These are phyloP conservation scores for Penicillium sp. DNA, from an alignment of 2,329 filamentous ascomycete genomes.

Conservation along the genomic window DNA sequence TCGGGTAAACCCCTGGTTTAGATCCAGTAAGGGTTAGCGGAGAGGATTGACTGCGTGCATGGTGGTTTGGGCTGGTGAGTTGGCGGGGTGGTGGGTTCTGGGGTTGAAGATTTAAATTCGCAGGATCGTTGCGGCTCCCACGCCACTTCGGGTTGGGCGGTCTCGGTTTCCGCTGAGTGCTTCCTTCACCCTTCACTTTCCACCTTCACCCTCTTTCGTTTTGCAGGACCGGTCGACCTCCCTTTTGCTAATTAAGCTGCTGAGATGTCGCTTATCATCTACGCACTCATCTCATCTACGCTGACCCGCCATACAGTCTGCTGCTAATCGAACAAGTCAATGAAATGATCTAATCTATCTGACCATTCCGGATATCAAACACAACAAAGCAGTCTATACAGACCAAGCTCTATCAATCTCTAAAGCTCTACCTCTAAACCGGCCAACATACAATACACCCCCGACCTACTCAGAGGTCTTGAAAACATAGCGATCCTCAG, in stretches of 20 bases:
- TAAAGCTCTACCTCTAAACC: neutral
- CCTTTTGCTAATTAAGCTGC: too few relatives aligned
- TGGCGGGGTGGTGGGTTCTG: neutral
- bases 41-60: neutral
- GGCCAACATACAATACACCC: neutral
- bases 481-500: conserved; percentile 65
- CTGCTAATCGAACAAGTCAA: conserved; percentile 6
- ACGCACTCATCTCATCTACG: too few relatives aligned
- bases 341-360: conserved; percentile 14
- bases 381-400: conserved; percentile 9
- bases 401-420: neutral
- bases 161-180: neutral
- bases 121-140: neutral
- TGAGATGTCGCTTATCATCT: too few relatives aligned
- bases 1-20: neutral
- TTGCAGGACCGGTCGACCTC: too few relatives aligned
- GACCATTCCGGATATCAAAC: conserved; percentile 15
- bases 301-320: neutral
- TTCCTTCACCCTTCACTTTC: neutral
- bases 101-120: conserved; percentile 3
- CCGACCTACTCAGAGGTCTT: conserved; percentile 59
- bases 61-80: neutral
- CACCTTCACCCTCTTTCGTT: neutral
- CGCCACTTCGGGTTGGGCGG: conserved; percentile 9
- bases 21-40: neutral